Evolutionary conservation across 768 basidiomycete genomes (phyloP).

Genomic region (Suillus decipiens): DNA sequence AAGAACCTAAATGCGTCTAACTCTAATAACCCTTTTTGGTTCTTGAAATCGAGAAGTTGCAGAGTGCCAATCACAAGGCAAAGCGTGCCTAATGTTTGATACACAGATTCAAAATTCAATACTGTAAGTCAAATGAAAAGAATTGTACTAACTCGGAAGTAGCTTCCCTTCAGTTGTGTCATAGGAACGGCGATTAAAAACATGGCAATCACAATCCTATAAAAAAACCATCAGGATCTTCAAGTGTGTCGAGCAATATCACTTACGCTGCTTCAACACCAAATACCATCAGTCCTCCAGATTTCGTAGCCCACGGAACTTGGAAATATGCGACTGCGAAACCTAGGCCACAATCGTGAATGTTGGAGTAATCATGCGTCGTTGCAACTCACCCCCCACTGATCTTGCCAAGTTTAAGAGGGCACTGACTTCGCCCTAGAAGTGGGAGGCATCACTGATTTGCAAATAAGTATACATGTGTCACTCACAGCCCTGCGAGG

Average conservation of each 20-base stretch:
- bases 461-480: neutral
- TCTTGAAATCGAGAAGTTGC: neutral
- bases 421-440: conserved; percentile 38
- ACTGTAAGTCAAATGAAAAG: neutral
- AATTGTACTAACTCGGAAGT: conserved; percentile 33
- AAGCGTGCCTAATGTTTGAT: conserved; percentile 23
- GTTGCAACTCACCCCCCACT: conserved; percentile 27
- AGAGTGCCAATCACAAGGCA: conserved; percentile 7
- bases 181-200: conserved; percentile 40
- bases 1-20: neutral
- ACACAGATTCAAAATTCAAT: neutral
- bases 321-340: conserved; percentile 44
- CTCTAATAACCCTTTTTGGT: neutral
- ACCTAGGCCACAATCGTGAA: conserved; percentile 17
- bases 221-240: neutral
- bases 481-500: conserved; percentile 30
- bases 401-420: conserved; percentile 43
- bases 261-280: conserved; percentile 41
- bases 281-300: conserved; percentile 36
- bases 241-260: neutral
- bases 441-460: neutral
- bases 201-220: conserved; percentile 34
- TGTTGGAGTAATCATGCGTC: neutral
- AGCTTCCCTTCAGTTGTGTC: conserved; percentile 35
- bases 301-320: conserved; percentile 39